Evolutionary conservation across 129 eudicot species (phyloP), one percentile per base, ranked within the genome.

Genomic region (Escallonia rubra): DNA sequence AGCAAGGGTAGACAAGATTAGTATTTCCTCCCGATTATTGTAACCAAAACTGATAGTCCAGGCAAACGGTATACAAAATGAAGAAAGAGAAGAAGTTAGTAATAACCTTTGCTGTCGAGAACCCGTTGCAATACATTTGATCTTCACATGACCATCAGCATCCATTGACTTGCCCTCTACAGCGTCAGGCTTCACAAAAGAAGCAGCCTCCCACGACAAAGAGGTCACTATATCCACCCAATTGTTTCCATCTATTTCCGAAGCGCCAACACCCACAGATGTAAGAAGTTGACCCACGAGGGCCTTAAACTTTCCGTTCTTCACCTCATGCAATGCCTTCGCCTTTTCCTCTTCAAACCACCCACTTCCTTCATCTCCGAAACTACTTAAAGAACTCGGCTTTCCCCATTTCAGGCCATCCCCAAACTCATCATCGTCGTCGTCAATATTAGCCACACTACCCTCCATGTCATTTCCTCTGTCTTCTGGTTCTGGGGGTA

Each of bases 161-260:
- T 91, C 96, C 93, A 91, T 88, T 58, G 87, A 78, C 60, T 91
- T 88, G 59, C 90, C 89, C 61, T 78, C 87, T 48, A 72, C 70
- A 64, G 83, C 74, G 65, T 80, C 94, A 43, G 97, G 97, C 80
- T 88, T 85, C 67, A 91, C 72, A 84, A 80, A 83, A 10, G 86
- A 76, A 65, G 97, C 96, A 77, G 97, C 96, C 72, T 88, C 86
- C 97, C 97, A 91, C 49, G 96, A 83, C 62, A 91, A 81, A 62
- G 79, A 68, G n/a, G 97, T 77, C 61, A 88, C 90, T 72, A 71
- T 85, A 75, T 88, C 90, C 65, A 82, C 90, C 97, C 97, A 91
- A 64, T 64, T 81, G 43, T 79, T 83, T 61, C 75, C 83, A 58
- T 71, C 78, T 41, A 64, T 62, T 16, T 64, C 81, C 4, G 71